These are phyloP conservation scores for Thraustotheca clavata DNA, from an alignment of 352 stramenopile genomes.

Conservation along the genomic window DNA sequence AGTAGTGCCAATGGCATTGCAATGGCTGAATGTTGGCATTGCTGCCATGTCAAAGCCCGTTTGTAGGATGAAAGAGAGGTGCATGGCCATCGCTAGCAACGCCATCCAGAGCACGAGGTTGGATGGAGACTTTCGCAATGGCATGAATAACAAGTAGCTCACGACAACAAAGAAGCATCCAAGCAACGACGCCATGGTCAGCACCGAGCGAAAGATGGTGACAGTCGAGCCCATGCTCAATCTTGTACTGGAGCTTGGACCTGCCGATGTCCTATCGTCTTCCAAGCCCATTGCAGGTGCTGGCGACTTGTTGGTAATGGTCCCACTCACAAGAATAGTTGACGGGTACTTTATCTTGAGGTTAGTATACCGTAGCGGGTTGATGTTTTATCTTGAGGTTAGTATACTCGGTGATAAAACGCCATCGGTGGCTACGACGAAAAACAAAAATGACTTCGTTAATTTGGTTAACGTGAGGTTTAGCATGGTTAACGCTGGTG, in stretches of 20 bases:
- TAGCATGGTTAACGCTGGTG: too few relatives aligned
- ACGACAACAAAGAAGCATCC: slow-evolving; percentile 70
- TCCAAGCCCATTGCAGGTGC: neutral
- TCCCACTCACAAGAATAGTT: too few relatives aligned
- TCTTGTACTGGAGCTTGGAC: too few relatives aligned
- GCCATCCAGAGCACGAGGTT: slow-evolving; percentile 74
- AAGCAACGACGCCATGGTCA: slow-evolving; percentile 47
- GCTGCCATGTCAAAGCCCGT: slow-evolving; percentile 30
- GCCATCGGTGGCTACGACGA: too few relatives aligned
- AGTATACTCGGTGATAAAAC: too few relatives aligned
- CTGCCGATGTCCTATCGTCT: neutral
- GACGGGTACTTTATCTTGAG: too few relatives aligned
- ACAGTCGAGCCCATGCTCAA: neutral
- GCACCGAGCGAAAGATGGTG: neutral
- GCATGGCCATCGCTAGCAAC: slow-evolving; percentile 70
- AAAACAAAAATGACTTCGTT: too few relatives aligned
- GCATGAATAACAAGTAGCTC: slow-evolving; percentile 73
- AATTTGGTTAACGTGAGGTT: too few relatives aligned
- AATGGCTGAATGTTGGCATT: neutral
- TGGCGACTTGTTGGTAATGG: slow-evolving; percentile 10
- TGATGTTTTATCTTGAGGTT: too few relatives aligned
- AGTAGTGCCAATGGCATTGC: slow-evolving; percentile 6
- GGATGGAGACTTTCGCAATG: slow-evolving; percentile 71
- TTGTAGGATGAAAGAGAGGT: slow-evolving; percentile 56
- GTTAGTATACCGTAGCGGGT: too few relatives aligned